These are phyloP conservation scores for Linderniella brevidens DNA, from an alignment of 257 asterid genomes.

Conservation along the genomic window DNA sequence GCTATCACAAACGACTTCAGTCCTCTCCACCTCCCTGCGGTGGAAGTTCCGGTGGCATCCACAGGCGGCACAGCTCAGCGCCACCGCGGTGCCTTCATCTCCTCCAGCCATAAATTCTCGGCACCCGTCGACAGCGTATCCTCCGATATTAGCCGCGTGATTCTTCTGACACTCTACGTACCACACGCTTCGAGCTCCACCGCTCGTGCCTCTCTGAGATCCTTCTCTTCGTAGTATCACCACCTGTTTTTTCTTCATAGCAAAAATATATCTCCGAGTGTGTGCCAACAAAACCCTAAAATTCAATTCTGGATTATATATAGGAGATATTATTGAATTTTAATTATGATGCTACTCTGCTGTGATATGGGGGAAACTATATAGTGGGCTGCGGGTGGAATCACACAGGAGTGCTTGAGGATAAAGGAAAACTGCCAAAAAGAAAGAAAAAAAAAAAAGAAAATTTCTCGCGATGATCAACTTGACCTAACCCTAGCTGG, in stretches of 20 bases:
- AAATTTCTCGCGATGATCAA: background rate
- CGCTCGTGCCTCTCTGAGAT: constrained; percentile 12
- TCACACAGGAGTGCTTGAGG: background rate
- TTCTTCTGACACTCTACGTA: constrained; percentile 48
- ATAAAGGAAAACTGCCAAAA: constrained; percentile 7
- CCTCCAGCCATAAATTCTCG: constrained; percentile 62
- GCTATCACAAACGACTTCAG: constrained; percentile 24
- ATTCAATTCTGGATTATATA: too few species aligned
- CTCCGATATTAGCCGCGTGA: constrained; percentile 50
- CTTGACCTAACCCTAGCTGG: constrained; percentile 27
- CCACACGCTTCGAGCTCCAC: constrained; percentile 15
- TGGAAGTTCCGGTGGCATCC: constrained; percentile 58
- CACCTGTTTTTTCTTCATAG: constrained; percentile 26
- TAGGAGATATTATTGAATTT: background rate
- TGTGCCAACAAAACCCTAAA: background rate
- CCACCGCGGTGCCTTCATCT: constrained; percentile 26
- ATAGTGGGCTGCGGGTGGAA: constrained; percentile 4
- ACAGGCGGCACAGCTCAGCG: constrained; percentile 48
- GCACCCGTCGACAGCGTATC: constrained; percentile 52
- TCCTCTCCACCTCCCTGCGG: constrained; percentile 25
- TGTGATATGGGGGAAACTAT: too few species aligned
- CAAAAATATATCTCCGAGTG: too few species aligned
- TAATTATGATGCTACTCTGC: too few species aligned
- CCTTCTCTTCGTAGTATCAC: constrained; percentile 21
- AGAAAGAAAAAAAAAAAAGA: constrained; percentile 5